Conservation (phyloP, 495 filamentous ascomycete genomes). For the Aspergillus bridgeri region DNA sequence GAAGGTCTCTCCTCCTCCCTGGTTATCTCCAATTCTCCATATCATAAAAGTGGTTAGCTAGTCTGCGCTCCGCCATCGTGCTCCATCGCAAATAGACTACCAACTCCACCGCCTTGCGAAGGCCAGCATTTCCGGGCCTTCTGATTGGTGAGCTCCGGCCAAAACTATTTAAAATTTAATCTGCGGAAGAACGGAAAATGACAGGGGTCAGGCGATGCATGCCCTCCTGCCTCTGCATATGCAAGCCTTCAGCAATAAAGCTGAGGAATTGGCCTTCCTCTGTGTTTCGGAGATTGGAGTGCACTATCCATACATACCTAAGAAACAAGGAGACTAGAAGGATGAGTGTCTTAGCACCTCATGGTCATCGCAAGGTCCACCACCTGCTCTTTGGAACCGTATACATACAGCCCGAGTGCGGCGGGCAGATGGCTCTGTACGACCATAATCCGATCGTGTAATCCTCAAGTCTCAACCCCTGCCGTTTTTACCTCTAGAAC, state of each 20-base stretch:
- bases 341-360: not conserved
- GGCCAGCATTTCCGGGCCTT: not conserved
- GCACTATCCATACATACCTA: no score
- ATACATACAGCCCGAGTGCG: not conserved
- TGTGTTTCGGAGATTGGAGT: not conserved
- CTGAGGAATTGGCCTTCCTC: not conserved
- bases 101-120: not conserved
- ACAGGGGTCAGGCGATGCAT: not conserved
- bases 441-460: conserved; percentile 2
- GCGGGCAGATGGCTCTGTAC: not conserved
- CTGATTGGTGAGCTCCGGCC: not conserved
- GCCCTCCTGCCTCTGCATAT: not conserved
- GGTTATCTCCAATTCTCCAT: not conserved
- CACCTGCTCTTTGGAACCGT: not conserved
- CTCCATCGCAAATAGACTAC: not conserved
- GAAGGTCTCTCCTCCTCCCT: not conserved
- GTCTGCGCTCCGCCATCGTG: not conserved
- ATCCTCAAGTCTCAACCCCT: not conserved
- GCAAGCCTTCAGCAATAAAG: not conserved
- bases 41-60: not conserved
- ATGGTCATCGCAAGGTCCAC: not conserved
- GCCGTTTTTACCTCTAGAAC: not conserved
- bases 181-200: not conserved
- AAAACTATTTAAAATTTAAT: conserved; percentile 8
- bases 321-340: no score